Evolutionary conservation across 1,284 basidiomycete species (phyloP).

Genomic region (Pascua guehoae): DNA sequence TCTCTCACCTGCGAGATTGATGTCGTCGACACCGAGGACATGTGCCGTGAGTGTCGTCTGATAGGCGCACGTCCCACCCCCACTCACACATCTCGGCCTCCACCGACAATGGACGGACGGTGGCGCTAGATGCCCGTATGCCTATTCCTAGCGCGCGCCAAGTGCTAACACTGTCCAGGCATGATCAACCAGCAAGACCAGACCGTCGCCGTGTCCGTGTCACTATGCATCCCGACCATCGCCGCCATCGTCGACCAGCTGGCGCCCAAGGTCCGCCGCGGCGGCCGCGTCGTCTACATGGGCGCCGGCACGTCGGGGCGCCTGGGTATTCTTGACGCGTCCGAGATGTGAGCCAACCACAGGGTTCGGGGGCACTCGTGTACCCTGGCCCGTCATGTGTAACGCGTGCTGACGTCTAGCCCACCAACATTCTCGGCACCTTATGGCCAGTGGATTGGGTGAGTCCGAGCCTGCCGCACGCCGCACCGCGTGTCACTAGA

Average conservation of each 20-base stretch:
- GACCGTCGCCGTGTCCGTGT: slow-evolving; percentile 17
- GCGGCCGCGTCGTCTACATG: slow-evolving; percentile 23
- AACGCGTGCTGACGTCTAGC: slow-evolving; percentile 4
- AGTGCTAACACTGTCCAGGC: slow-evolving; percentile 3
- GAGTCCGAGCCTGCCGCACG: neutral
- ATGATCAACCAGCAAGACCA: slow-evolving; percentile 24
- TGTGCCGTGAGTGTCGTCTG: slow-evolving; percentile 15
- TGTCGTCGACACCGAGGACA: slow-evolving; percentile 20
- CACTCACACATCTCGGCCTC: too few relatives aligned
- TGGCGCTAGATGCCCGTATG: too few relatives aligned
- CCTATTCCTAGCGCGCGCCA: too few relatives aligned
- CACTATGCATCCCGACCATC: slow-evolving; percentile 12
- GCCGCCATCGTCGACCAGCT: slow-evolving; percentile 19
- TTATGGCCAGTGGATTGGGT: slow-evolving; percentile 14
- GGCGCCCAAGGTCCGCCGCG: slow-evolving; percentile 10
- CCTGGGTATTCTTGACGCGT: slow-evolving; percentile 24
- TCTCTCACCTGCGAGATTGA: slow-evolving; percentile 17
- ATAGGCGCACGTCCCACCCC: too few relatives aligned
- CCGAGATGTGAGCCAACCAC: slow-evolving; percentile 21
- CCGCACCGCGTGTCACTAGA: neutral
- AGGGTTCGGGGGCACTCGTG: too few relatives aligned
- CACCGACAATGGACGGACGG: too few relatives aligned
- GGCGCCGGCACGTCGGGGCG: slow-evolving; percentile 22
- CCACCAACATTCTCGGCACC: slow-evolving; percentile 24
- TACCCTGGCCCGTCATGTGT: neutral